These are phyloP conservation scores for Xylariaceae sp. DNA, from an alignment of 2,329 filamentous ascomycete genomes.

Conservation along the genomic window DNA sequence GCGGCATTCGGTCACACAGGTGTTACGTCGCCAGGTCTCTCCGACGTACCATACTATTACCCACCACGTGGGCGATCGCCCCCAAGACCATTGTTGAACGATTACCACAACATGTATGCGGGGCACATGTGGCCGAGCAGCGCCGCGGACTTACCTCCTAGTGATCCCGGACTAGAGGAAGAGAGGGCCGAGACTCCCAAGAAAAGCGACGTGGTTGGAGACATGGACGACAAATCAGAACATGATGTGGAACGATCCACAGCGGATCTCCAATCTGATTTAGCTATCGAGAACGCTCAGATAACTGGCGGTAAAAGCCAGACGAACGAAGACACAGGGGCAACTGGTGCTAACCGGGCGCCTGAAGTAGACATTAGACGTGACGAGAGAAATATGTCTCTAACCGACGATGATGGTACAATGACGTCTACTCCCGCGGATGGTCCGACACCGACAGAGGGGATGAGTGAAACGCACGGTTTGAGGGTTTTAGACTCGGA, in stretches of 20 bases:
- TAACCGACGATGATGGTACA: conserved; percentile 11
- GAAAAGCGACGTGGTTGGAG: conserved; percentile 17
- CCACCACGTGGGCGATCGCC: conserved; percentile 57
- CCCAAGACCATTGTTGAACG: conserved; percentile 52
- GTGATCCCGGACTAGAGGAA: conserved; percentile 22
- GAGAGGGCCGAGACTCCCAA: conserved; percentile 26
- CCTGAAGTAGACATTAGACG: conserved; percentile 10
- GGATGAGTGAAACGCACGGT: conserved; percentile 2
- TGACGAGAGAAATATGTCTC: conserved; percentile 13
- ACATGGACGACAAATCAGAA: conserved; percentile 20
- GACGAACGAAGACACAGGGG: conserved; percentile 17
- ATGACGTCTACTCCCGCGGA: conserved; percentile 10
- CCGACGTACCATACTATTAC: conserved; percentile 49
- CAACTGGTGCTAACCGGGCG: conserved; percentile 15
- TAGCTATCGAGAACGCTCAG: conserved; percentile 24
- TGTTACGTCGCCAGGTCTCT: conserved; percentile 36
- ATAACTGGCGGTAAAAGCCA: conserved; percentile 27
- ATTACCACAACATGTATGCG: conserved; percentile 43
- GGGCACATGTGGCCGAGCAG: conserved; percentile 27
- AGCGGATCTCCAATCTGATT: conserved; percentile 18
- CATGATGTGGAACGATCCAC: conserved; percentile 30
- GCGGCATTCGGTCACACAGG: conserved; percentile 42
- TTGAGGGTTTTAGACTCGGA: conserved; percentile 5
- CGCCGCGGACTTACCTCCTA: conserved; percentile 17
- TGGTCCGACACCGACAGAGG: conserved; percentile 9